These are phyloP conservation scores for Melocanna baccifera DNA, from an alignment of 176 grass and related monocot species.

Conservation along the genomic window DNA sequence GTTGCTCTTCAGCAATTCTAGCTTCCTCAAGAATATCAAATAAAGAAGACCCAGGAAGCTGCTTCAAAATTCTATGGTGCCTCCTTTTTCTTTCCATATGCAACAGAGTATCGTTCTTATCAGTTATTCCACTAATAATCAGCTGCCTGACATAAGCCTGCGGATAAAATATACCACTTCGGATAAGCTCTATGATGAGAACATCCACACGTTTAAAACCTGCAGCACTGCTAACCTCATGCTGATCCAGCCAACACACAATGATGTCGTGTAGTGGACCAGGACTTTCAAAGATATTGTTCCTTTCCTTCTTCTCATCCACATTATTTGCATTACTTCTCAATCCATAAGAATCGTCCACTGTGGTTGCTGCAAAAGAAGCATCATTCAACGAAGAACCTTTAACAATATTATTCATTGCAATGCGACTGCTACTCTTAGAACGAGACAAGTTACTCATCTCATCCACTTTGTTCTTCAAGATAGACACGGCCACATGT, in stretches of 20 bases:
- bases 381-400: constrained; percentile 49
- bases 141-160: constrained; percentile 95
- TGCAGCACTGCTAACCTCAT: constrained; percentile 71
- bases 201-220: constrained; percentile 72
- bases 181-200: constrained; percentile 79
- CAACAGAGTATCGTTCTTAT: constrained; percentile 57
- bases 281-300: constrained; percentile 79
- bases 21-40: constrained; percentile 81
- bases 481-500: constrained; percentile 78
- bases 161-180: constrained; percentile 85
- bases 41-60: constrained; percentile 72
- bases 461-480: constrained; percentile 93
- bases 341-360: constrained; percentile 37
- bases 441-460: constrained; percentile 55
- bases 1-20: constrained; percentile 48
- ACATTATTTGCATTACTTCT: constrained; percentile 43
- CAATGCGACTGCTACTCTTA: constrained; percentile 50
- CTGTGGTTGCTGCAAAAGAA: constrained; percentile 29
- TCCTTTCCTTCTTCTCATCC: constrained; percentile 60
- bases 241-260: constrained; percentile 97
- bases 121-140: constrained; percentile 89
- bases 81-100: constrained; percentile 80
- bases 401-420: constrained; percentile 45
- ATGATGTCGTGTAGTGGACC: constrained; percentile 95
- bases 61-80: constrained; percentile 86